Evolutionary conservation across 2,329 filamentous ascomycete species (phyloP), one percentile per base, ranked within the genome.

Genomic region (Microdochium paspali): DNA sequence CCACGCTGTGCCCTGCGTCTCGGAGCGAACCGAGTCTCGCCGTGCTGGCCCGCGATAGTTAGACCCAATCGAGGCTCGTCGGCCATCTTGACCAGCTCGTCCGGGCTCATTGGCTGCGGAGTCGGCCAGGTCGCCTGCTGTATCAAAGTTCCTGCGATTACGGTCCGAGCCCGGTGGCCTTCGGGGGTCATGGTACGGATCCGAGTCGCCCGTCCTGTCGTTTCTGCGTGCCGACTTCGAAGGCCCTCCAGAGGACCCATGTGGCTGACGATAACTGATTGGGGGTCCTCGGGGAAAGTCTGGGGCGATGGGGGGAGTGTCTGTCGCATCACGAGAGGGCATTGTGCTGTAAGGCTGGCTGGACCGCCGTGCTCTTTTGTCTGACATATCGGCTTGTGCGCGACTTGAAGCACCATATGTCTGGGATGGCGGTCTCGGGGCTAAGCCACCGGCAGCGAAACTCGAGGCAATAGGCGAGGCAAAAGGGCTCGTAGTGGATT

Each of bases 231-330:
- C 26, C 26, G 42, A 12, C 4, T 15, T 7, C 23, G 24, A 31
- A n/a, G 44, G 25, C 23, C 44, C 67, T 35, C 65, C 68, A 54
- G 71, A 67, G 9, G 35, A 40, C 13, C 35, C 35, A 40, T 20
- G 35, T 7, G 75, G 71, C 28, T 73, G 68, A 51, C 68, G 73
- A 61, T 79, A 82, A 58, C 76, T 80, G 30, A 73, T 57, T 4
- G 83, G 79, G 32, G 79, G 79, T 9, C 69, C 73, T 56, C 72
- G 73, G 47, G 82, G 79, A 24, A 73, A 76, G 54, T 86, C 82
- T 53, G 83, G 79, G 28, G 76, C 79, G 45, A 71, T 67, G 18
- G 79, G 73, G 10, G 66, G 70, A 42, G 68, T 59, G 5, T 67
- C 18, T 21, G 35, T 40, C 35, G 12, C 35, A 10, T 40, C 35